Evolutionary conservation across 2,329 filamentous ascomycete species (phyloP).

Genomic region (Parastagonospora avenae): DNA sequence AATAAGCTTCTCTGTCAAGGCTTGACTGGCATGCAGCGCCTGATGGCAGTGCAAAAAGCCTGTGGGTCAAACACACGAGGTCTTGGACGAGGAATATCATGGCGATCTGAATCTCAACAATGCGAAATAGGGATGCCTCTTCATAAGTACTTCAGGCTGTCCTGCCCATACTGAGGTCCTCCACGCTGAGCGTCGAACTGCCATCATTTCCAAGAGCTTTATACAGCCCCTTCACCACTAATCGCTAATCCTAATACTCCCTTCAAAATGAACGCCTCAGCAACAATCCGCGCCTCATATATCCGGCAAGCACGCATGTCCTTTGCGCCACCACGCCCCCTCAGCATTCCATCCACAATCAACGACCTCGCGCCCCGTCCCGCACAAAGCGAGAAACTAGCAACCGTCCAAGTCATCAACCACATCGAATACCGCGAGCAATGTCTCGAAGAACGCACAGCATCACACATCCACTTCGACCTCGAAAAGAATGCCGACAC

Average conservation of each 20-base stretch:
- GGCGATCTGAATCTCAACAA: not conserved
- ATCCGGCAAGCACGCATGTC: slow-evolving; percentile 29
- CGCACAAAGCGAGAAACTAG: slow-evolving; percentile 20
- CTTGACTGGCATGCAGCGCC: not conserved
- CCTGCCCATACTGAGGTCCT: no score
- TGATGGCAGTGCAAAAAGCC: slow-evolving; percentile 1
- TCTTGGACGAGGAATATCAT: slow-evolving; percentile 6
- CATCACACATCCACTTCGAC: slow-evolving; percentile 4
- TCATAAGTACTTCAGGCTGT: not conserved
- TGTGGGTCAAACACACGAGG: slow-evolving; percentile 20
- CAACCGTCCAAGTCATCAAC: slow-evolving; percentile 23
- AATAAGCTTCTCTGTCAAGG: not conserved
- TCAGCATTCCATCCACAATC: not conserved
- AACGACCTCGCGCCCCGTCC: slow-evolving; percentile 20
- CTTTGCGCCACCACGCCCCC: slow-evolving; percentile 10
- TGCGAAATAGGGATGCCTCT: no score
- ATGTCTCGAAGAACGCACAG: slow-evolving; percentile 23
- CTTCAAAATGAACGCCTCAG: slow-evolving; percentile 35
- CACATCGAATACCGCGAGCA: slow-evolving; percentile 26
- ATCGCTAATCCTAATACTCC: slow-evolving; percentile 10
- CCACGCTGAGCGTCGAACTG: not conserved
- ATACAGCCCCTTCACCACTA: slow-evolving; percentile 1
- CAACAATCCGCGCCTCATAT: slow-evolving; percentile 33
- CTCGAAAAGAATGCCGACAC: slow-evolving; percentile 2
- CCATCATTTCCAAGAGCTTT: not conserved